Evolutionary conservation across 345 rosid species (phyloP).

Genomic region (Brassica rapa): DNA sequence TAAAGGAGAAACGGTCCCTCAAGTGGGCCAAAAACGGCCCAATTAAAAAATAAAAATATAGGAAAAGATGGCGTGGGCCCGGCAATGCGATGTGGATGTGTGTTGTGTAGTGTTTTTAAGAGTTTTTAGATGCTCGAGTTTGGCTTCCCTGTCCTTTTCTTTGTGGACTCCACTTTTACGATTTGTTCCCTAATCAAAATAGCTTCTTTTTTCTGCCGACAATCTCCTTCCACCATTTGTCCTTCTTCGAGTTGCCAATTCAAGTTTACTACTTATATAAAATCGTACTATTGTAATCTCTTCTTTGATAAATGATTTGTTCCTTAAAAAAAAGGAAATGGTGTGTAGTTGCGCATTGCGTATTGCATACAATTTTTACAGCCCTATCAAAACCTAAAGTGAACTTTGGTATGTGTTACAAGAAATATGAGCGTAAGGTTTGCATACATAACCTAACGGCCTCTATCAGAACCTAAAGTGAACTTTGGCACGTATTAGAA

Average conservation of each 20-base stretch:
- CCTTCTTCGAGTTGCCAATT: neutral
- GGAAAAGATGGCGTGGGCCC: slow-evolving; percentile 14
- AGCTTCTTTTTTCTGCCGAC: slow-evolving; percentile 29
- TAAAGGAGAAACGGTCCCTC: slow-evolving; percentile 35
- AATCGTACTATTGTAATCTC: neutral
- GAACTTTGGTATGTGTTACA: neutral
- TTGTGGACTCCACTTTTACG: slow-evolving; percentile 36
- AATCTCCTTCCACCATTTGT: slow-evolving; percentile 19
- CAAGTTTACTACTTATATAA: neutral
- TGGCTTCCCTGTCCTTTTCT: slow-evolving; percentile 16
- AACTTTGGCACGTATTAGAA: neutral
- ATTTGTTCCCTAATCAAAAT: slow-evolving; percentile 33
- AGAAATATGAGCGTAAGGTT: neutral
- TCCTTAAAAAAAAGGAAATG: neutral
- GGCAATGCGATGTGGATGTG: slow-evolving; percentile 35
- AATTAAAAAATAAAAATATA: neutral
- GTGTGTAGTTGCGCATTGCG: neutral
- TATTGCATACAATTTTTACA: neutral
- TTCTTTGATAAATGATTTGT: neutral
- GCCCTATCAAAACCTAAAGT: neutral
- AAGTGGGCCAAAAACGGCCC: slow-evolving; percentile 26
- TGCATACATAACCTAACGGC: neutral
- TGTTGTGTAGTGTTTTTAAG: slow-evolving; percentile 29
- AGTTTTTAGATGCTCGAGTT: slow-evolving; percentile 13
- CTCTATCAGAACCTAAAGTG: neutral